Conservation (phyloP, 768 basidiomycete species). For the Suillus americanus region DNA sequence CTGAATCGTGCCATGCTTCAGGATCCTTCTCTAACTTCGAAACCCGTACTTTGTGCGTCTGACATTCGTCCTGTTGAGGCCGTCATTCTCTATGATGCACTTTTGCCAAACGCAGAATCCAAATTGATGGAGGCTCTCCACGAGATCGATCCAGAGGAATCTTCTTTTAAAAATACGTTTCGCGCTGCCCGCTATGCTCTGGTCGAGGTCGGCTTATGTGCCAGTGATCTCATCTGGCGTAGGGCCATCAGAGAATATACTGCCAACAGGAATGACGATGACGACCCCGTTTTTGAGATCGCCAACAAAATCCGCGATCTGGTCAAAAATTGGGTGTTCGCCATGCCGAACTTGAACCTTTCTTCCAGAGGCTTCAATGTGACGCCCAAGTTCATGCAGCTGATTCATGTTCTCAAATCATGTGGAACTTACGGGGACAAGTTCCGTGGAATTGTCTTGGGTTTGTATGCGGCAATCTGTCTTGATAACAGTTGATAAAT, state of each 20-base stretch:
- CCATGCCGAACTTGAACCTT: constrained; percentile 60
- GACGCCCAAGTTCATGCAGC: constrained; percentile 61
- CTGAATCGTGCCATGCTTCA: constrained; percentile 10
- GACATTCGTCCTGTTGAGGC: constrained; percentile 47
- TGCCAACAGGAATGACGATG: constrained; percentile 36
- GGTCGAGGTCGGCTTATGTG: constrained; percentile 63
- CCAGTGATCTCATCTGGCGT: constrained; percentile 70
- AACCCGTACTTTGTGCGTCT: constrained; percentile 32
- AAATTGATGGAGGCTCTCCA: constrained; percentile 48
- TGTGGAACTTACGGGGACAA: constrained; percentile 51
- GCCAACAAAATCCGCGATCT: constrained; percentile 33
- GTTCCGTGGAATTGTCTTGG: constrained; percentile 68
- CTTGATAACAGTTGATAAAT: constrained; percentile 2
- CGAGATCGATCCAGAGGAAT: constrained; percentile 40
- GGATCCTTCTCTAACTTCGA: constrained; percentile 13
- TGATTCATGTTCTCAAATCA: constrained; percentile 59
- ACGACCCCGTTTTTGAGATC: constrained; percentile 28
- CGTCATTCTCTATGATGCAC: constrained; percentile 53
- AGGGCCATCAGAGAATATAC: constrained; percentile 42
- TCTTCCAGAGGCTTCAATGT: constrained; percentile 64
- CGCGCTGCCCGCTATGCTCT: constrained; percentile 45
- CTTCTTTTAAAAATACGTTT: constrained; percentile 42
- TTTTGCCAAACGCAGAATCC: constrained; percentile 35
- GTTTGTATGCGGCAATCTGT: constrained; percentile 34
- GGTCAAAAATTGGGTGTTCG: constrained; percentile 61